Conservation (phyloP, 257 asterid species). For the Echium plantagineum region DNA sequence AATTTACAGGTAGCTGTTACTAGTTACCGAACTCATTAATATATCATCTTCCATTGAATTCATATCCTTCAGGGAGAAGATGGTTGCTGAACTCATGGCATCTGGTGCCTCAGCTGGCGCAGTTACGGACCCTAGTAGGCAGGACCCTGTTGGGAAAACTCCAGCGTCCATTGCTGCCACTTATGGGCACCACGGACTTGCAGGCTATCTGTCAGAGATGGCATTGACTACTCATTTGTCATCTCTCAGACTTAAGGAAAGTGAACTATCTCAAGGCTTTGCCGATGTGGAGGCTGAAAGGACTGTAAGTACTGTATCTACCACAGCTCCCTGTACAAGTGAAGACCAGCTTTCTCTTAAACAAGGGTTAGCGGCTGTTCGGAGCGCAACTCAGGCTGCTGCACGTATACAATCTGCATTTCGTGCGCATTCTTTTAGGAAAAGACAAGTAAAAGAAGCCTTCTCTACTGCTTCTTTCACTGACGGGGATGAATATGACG, state of each 20-base stretch:
- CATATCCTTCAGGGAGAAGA: constrained; percentile 59
- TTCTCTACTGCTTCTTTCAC: constrained; percentile 9
- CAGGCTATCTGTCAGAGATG: constrained; percentile 90
- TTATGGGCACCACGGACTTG: constrained; percentile 78
- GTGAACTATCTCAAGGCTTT: constrained; percentile 68
- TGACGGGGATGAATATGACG: constrained; percentile 37
- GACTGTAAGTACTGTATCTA: constrained; percentile 38
- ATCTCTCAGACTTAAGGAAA: constrained; percentile 64
- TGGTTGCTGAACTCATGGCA: constrained; percentile 93
- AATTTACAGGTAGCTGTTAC: background rate
- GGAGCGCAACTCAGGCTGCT: constrained; percentile 87
- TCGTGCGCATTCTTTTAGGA: constrained; percentile 90
- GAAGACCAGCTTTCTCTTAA: constrained; percentile 65
- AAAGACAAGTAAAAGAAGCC: constrained; percentile 50
- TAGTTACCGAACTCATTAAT: background rate
- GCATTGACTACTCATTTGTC: constrained; percentile 76
- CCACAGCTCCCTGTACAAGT: constrained; percentile 19
- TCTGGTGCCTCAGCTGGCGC: constrained; percentile 91
- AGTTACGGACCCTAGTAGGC: constrained; percentile 77
- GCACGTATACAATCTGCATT: constrained; percentile 95
- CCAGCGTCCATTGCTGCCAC: constrained; percentile 73
- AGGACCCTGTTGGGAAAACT: constrained; percentile 70
- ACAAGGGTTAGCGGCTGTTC: constrained; percentile 69
- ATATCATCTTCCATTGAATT: background rate
- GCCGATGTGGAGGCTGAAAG: constrained; percentile 83